These are phyloP conservation scores for Penicillium coprophilum DNA, from an alignment of 495 filamentous ascomycete genomes.

Conservation along the genomic window DNA sequence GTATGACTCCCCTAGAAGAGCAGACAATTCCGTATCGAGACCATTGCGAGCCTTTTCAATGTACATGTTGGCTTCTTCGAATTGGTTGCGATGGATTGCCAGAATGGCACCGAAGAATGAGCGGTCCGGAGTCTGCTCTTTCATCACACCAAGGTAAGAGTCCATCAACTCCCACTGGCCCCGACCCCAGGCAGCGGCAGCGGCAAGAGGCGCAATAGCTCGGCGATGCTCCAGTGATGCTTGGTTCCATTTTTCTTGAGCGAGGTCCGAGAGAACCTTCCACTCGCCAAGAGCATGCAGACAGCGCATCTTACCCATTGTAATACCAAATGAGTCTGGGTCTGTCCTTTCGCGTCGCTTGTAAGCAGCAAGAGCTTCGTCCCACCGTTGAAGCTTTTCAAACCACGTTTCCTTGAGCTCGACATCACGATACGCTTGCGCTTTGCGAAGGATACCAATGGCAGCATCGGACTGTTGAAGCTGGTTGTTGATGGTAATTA, in stretches of 20 bases:
- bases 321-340: conserved; percentile 77
- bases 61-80: conserved; percentile 77
- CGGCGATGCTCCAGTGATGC: conserved; percentile 81
- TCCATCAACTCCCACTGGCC: conserved; percentile 98
- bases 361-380: conserved; percentile 93
- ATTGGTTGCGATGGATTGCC: conserved; percentile 90
- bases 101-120: conserved; percentile 98
- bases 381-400: conserved; percentile 96
- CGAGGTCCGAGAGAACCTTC: conserved; percentile 84
- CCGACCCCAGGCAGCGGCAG: conserved; percentile 95
- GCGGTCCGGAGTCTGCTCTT: conserved; percentile 83
- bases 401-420: conserved; percentile 98
- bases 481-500: conserved; percentile 98
- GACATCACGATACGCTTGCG: conserved; percentile 90
- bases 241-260: conserved; percentile 89
- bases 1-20: conserved; percentile 93
- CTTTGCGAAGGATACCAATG: conserved; percentile 92
- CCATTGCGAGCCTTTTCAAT: conserved; percentile 91
- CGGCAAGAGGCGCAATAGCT: conserved; percentile 86
- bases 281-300: conserved; percentile 95
- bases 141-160: conserved; percentile 92
- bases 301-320: conserved; percentile 99
- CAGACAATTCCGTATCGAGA: conserved; percentile 91
- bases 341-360: conserved; percentile 74
- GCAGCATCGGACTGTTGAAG: conserved; percentile 96